Evolutionary conservation across 306 rosid genomes (phyloP), one percentile per base, ranked within the genome.

Genomic region (Prunus kanzakura): DNA sequence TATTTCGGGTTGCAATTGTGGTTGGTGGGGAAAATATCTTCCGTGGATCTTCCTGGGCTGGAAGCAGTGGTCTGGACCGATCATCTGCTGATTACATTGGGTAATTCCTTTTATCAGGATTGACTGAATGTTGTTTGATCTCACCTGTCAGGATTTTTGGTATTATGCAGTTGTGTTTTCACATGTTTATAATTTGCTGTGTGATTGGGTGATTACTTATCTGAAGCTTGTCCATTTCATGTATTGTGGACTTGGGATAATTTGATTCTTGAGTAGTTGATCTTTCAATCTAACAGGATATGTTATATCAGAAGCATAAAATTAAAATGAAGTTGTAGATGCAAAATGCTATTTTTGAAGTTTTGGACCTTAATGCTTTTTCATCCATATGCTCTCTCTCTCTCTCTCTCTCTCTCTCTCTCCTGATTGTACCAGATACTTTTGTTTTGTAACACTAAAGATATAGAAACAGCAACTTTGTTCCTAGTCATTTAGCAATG

Each of bases 41-140:
- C 76, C 97, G 97, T 69, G 99, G 97, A 79, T 84, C 99, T n/a
- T 83, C 96, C 41, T 86, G 95, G 96, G 93, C 93, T 6, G 99
- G 99, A 85, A 45, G 90, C 81, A 82, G 97, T 45, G 97, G 97
- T 74, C 93, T 92, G 29, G 99, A 92, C 43, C 99, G 97, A 73
- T 92, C 99, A 71, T 94, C 98, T 23, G 98, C 97, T 76, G 97
- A 95, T 85, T 89, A 90, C 79, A 95, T 95, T 47, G 97, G 97
- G 99, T 95, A 87, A 77, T 77, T 79, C 32, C 38, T 32, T 32
- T 32, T 32, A 32, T 32, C 38, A 0, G 38, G 38, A 32, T 32
- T 32, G 38, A 4, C 38, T 32, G 38, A 32, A 32, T 32, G 38
- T 32, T 32, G 6, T 32, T 4, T 32, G 38, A 4, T 32, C 38